Base-by-base conservation (phyloP, 352 stramenopile species). In the Phytophthora pistaciae region DNA sequence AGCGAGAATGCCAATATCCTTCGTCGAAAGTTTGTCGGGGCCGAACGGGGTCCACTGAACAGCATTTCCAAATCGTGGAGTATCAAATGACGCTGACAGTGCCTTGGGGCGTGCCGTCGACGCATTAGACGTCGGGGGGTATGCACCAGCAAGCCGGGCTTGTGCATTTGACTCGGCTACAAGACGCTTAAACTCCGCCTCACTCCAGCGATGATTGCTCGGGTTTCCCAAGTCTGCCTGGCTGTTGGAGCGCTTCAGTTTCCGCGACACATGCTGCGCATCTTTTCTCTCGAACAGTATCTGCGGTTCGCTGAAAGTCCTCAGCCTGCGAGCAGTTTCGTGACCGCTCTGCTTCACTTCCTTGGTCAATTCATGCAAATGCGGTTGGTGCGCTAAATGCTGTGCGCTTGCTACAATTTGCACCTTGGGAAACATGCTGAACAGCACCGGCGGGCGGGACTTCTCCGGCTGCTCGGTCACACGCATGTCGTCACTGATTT, bases 371-470 rank as follows among this genome's bases (percentile, higher is more conserved):
- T 76, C 77, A 55, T 92, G 75, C 5, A 94, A 70, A 52, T 89
- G 84, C 3, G 86, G 80, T 59, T 93, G 84, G 25, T 94, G 87
- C 0, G 82, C 85, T 10, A 94, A 76, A 60, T 94, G 88, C 68
- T 95, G 88, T 2, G 90, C 87, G 23, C 85, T 93, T 10, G 87
- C 75, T 27, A 94, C 87, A 53, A 96, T 95, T 56, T 94, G 86
- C 9, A 95, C 90, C 60, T 92, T 95, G 0, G 90, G 90, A 27
- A 96, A 96, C 84, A 96, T 94, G 50, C 78, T 85, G 64, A 94
- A 96, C 11, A 96, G 68, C 33, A 78, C 65, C 1, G 82, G 64
- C 0, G 83, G 70, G n/a, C 87, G 76, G 14, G 68, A 75, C 52
- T 90, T 91, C 50, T 94, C 85, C 1, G 75, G 69, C 42, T 87